phyloP scores from a whole-genome alignment of 208 protist species.

The Endotrypanum monterogeii region DNA sequence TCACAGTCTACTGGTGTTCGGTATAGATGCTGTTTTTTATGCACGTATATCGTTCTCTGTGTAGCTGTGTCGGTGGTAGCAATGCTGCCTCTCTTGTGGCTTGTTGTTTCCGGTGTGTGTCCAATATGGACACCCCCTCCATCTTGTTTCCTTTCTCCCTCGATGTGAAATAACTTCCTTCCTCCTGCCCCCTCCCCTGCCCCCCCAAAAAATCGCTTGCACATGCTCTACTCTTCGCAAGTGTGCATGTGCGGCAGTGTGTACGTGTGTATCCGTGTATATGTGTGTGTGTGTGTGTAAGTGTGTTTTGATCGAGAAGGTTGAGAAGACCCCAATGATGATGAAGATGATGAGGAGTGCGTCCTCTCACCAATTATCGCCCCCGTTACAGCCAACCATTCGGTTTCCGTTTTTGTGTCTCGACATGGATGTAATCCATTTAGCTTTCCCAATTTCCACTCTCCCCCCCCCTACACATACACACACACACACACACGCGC shows the following conservation, averaged over 20 bases:
- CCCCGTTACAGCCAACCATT: background rate
- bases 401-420: background rate
- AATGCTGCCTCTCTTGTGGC: background rate
- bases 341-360: background rate
- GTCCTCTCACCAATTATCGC: background rate
- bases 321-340: too few species aligned
- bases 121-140: background rate
- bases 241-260: too few species aligned
- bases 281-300: slow-evolving; percentile 8
- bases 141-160: background rate
- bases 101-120: background rate
- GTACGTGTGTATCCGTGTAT: background rate
- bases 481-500: background rate
- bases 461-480: background rate
- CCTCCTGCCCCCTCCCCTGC: too few species aligned
- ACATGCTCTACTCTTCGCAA: background rate
- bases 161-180: slow-evolving; percentile 1
- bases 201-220: too few species aligned
- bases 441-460: background rate
- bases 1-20: slow-evolving; percentile 86
- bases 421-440: background rate
- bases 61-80: background rate
- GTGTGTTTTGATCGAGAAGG: background rate
- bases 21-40: slow-evolving; percentile 37
- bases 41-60: background rate